Base-by-base conservation (phyloP, 2,329 filamentous ascomycete species). In the Neofusicoccum umdonicola region DNA sequence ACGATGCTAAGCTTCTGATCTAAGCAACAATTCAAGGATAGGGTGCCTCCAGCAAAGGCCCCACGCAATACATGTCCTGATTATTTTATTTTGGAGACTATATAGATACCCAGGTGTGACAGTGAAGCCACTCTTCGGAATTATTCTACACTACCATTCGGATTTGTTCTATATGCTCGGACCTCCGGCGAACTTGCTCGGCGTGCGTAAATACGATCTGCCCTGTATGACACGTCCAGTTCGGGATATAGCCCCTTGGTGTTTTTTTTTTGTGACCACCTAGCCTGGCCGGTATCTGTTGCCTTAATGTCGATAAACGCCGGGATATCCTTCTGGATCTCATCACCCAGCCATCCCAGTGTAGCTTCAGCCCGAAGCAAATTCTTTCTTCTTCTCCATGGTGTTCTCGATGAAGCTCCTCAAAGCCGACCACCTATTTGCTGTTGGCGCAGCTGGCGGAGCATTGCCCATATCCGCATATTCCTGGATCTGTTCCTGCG, bases 371-470 rank as follows among this genome's bases (percentile, higher is more conserved):
- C 51, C 35, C 12, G 50, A 44, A 2, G 17, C 66, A 73, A 96
- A 96, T 3, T 90, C 91, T 13, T 90, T 87, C 70, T 94, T 94
- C 77, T 92, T 90, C 79, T 97, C 92, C 88, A 97, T 92, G 0
- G 92, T 97, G 47, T 88, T 85, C 1, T 91, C 89, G 60, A 97
- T 96, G 73, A 94, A 96, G 9, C 83, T 88, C 71, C 93, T 87
- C 76, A 98, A 76, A 15, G 92, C 92, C 35, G 90, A 90, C 90
- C 92, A 97, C 63, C 90, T 72, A 63, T 71, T 75, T 67, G 68
- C 69, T 65, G 70, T 68, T 41, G 68, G 72, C 65, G 48, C 58
- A 27, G 44, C 50, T 11, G 62, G 62, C 17, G 44, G 65, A 62
- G 34, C 41, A 6, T 39, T 45, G 12, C 17, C 54, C 50, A 42